Base-by-base conservation (phyloP, 805 yeast species). In the Lipomyces chichibuensis region DNA sequence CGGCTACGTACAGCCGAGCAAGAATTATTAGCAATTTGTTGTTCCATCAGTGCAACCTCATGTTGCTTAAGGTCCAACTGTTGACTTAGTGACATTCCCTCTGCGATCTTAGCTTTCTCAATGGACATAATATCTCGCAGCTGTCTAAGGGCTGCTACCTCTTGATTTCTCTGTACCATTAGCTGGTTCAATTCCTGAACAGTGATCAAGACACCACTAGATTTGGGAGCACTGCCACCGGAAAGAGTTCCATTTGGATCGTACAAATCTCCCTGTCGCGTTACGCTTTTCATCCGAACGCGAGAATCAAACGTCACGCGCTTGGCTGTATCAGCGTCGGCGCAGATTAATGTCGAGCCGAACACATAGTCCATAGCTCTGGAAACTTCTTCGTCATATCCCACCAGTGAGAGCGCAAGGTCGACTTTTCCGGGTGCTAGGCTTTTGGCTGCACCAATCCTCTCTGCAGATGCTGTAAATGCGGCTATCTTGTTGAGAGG, bases 191-290 rank as follows among this genome's bases (percentile, higher is more conserved):
- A 88, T 65, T 84, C 84, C 73, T 89, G 94, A 76, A 92, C 85
- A 56, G 85, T 85, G 11, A 85, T 76, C 65, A 93, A 80, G 2
- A 89, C 84, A 1, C 85, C 82, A 17, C 85, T 80, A 59, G 81
- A 81, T 69, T 83, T 87, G 33, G 71, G 69, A 72, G 94, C 83
- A 25, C 96, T 88, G n/a, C 98, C 98, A 59, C 99, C 99, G 0
- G 97, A 90, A 33, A 95, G 81, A 7, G 97, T 91, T 17, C 99
- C 99, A 71, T 89, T 92, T 0, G 99, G 99, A 75, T 95, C 99
- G 78, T 93, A 95, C 11, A 89, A 84, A 77, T 95, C 99, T 61
- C 99, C 99, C 63, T 92, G 93, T 43, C 90, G 77, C 0, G 99
- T 95, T 17, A 96, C 92, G 37, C 96, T 88, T 73, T 92, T 87